Evolutionary conservation across 2,329 filamentous ascomycete species (phyloP), one percentile per base, ranked within the genome.

Genomic region (Neopestalotiopsis sp.): DNA sequence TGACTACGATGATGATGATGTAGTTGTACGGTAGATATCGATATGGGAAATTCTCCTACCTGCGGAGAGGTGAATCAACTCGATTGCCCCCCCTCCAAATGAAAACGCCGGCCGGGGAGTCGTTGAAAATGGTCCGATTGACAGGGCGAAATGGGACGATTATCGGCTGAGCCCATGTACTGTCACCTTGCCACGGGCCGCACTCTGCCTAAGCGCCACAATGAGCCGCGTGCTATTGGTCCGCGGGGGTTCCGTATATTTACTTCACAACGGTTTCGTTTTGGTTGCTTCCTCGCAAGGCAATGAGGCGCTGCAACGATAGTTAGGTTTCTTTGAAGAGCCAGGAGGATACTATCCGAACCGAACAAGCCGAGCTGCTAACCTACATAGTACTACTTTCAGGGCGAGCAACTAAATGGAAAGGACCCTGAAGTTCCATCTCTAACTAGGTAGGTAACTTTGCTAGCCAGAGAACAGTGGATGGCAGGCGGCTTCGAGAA

Each of bases 171-270:
- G 61, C 34, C 61, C n/a, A 24, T 24, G 61, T 32, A 49, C 61
- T 53, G 61, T 53, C 61, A 49, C 38, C 24, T 53, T 34, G n/a
- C 61, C 61, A 64, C 61, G 61, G 61, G 61, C 61, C 61, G 61
- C 61, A 34, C 59, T 34, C 59, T 34, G 59, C 59, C 59, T 61
- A 61, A 61, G 59, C 59, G 30, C 59, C 12, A 17, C 17, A 40
- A 20, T 34, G 45, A n/a, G 45, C 17, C 14, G 9, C 6, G 1
- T 53, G 17, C 20, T 7, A 53, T 53, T 53, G 45, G 45, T 53
- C 1, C 45, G 45, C 45, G 17, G 45, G 45, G 9, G 45, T 53
- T 53, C 45, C 45, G n/a, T 53, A 53, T 53, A 53, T 53, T 53
- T 20, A 53, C 45, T 24, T 53, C 45, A 53, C 45, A 53, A 53